Evolutionary conservation across 345 rosid genomes (phyloP).

Genomic region (Hirschfeldia incana): DNA sequence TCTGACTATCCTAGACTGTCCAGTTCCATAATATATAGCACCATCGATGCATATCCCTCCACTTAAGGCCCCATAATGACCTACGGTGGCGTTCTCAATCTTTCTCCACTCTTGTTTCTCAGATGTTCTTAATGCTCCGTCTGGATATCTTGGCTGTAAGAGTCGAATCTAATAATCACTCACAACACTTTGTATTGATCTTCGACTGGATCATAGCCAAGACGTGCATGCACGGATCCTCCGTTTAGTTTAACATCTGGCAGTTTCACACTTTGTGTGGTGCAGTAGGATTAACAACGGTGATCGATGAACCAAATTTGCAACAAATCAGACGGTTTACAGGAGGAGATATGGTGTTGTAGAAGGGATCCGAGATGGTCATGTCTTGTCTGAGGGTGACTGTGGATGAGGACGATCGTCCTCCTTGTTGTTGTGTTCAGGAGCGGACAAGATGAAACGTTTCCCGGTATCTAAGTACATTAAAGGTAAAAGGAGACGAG

Average conservation of each 20-base stretch:
- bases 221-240: background rate
- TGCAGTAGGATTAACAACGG: background rate
- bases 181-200: background rate
- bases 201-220: background rate
- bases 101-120: background rate
- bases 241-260: background rate
- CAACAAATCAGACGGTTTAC: background rate
- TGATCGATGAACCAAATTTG: background rate
- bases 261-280: background rate
- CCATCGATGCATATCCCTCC: background rate
- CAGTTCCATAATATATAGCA: background rate
- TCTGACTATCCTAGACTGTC: background rate
- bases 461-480: background rate
- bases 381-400: background rate
- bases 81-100: background rate
- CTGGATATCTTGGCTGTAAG: background rate
- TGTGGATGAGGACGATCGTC: background rate
- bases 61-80: background rate
- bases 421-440: background rate
- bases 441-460: background rate
- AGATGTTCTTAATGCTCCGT: background rate
- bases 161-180: background rate
- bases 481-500: background rate
- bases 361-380: background rate
- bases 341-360: background rate